Evolutionary conservation across 371 early-diverging fungal species (phyloP).

Genomic region (Mortierella sp.): DNA sequence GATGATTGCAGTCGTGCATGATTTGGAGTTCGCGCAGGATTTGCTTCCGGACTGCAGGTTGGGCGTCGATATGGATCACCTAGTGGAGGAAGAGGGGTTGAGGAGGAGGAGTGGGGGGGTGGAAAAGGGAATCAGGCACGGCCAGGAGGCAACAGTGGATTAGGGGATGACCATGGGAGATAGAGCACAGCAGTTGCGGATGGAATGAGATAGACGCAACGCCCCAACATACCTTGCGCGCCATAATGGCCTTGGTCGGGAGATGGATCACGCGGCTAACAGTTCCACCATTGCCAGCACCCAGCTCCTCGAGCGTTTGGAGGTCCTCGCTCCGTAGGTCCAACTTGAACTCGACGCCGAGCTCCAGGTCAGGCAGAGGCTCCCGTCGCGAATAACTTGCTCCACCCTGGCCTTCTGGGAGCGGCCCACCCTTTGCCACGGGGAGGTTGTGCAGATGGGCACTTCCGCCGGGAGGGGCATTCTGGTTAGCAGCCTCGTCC

Average conservation of each 20-base stretch:
- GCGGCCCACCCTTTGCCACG: constrained; percentile 20
- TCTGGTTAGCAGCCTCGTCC: constrained; percentile 48
- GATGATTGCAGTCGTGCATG: constrained; percentile 86
- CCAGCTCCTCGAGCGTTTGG: constrained; percentile 79
- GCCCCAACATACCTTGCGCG: constrained; percentile 73
- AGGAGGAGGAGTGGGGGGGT: not conserved
- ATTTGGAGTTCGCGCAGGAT: constrained; percentile 89
- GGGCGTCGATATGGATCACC: constrained; percentile 85
- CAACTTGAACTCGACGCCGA: constrained; percentile 78
- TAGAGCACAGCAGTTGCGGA: too few relatives aligned
- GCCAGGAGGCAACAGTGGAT: too few relatives aligned
- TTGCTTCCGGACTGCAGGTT: constrained; percentile 78
- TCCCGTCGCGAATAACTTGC: constrained; percentile 39
- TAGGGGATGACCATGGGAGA: too few relatives aligned
- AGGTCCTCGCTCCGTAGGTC: constrained; percentile 88
- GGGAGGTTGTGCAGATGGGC: constrained; percentile 47
- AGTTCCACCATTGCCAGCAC: constrained; percentile 89
- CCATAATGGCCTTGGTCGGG: constrained; percentile 85
- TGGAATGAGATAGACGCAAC: too few relatives aligned
- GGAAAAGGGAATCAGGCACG: too few relatives aligned
- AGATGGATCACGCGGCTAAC: constrained; percentile 82
- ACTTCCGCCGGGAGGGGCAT: constrained; percentile 44
- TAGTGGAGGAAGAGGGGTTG: constrained; percentile 35
- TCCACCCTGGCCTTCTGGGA: constrained; percentile 1
- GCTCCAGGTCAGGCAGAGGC: constrained; percentile 69